Percentiles rank a stretch among this genome's conserved stretches.
Conservation (phyloP, 345 rosid species). For the Trapa bicornis region DNA sequence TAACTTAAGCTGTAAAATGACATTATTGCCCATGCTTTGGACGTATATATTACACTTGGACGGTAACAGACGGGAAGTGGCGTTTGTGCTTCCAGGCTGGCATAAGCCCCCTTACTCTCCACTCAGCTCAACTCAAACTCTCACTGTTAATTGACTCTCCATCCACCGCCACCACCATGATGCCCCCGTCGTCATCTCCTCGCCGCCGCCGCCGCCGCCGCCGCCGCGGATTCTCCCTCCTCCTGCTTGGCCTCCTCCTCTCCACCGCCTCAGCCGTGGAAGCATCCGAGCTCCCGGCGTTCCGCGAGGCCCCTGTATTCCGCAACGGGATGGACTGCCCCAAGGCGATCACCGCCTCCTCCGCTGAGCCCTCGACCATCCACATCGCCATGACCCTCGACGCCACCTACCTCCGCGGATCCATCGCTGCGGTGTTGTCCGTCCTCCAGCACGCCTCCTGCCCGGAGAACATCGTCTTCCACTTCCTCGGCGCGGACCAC, state of each 20-base stretch:
- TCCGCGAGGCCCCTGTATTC: constrained; percentile 12
- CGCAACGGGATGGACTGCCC: constrained; percentile 8
- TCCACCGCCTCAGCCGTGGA: neutral
- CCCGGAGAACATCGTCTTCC: constrained; percentile 79
- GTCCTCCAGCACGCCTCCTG: constrained; percentile 76
- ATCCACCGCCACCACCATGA: neutral
- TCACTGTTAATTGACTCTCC: neutral
- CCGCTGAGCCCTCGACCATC: constrained; percentile 15
- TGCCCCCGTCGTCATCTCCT: constrained; percentile 1
- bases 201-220: neutral
- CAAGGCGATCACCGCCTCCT: neutral
- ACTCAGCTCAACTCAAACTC: constrained; percentile 11
- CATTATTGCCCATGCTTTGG: too few relatives aligned
- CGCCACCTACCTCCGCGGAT: constrained; percentile 77
- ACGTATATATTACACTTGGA: too few relatives aligned
- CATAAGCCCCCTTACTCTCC: neutral
- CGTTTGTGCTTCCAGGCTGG: constrained; percentile 4
- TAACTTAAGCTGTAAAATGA: too few relatives aligned
- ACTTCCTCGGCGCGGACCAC: constrained; percentile 50
- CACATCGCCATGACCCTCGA: constrained; percentile 87
- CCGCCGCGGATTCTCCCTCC: constrained; percentile 12
- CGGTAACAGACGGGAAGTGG: constrained; percentile 2
- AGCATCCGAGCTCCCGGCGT: constrained; percentile 4
- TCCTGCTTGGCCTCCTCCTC: constrained; percentile 11
- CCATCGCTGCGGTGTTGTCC: constrained; percentile 74